A percentile compares a stretch with the other conserved stretches of the same genome.
Evolutionary conservation across 1,284 basidiomycete species (phyloP).

Genomic region (Calocybe gambosa): DNA sequence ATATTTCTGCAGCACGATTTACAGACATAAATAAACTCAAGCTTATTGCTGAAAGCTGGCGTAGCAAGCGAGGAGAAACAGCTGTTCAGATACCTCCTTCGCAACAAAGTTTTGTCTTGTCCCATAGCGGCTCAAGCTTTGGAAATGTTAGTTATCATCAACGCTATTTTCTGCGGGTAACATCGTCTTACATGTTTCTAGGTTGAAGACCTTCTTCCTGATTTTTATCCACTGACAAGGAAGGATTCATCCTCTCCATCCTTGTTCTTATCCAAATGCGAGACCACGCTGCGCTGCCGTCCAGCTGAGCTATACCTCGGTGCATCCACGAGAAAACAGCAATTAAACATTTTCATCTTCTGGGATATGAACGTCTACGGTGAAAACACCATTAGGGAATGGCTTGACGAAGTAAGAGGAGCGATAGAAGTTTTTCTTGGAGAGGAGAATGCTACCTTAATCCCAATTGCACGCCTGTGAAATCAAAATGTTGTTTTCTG

Average conservation of each 20-base stretch:
- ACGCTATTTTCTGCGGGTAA: background rate
- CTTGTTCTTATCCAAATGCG: constrained; percentile 15
- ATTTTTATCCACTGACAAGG: constrained; percentile 24
- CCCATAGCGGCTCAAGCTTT: constrained; percentile 39
- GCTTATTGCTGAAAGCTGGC: constrained; percentile 22
- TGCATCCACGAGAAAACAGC: constrained; percentile 27
- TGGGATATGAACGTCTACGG: constrained; percentile 40
- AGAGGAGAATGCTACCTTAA: background rate
- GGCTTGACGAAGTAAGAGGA: constrained; percentile 35
- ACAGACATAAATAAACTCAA: constrained; percentile 24
- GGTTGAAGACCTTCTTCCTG: constrained; percentile 30
- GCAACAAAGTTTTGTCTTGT: constrained; percentile 29
- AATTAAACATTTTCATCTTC: constrained; percentile 28
- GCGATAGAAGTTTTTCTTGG: constrained; percentile 35
- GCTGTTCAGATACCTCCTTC: constrained; percentile 20
- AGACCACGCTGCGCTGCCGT: constrained; percentile 31
- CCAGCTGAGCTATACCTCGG: constrained; percentile 45
- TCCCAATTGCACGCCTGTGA: background rate
- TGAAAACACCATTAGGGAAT: constrained; percentile 30
- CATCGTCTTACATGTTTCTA: constrained; percentile 14
- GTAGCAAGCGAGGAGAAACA: constrained; percentile 15
- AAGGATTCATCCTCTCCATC: constrained; percentile 3
- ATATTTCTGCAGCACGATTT: constrained; percentile 30
- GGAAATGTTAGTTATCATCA: constrained; percentile 35
- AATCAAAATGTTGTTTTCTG: background rate